Base-by-base conservation (phyloP, 2,329 filamentous ascomycete species). In the Pseudodiploospora longispora region DNA sequence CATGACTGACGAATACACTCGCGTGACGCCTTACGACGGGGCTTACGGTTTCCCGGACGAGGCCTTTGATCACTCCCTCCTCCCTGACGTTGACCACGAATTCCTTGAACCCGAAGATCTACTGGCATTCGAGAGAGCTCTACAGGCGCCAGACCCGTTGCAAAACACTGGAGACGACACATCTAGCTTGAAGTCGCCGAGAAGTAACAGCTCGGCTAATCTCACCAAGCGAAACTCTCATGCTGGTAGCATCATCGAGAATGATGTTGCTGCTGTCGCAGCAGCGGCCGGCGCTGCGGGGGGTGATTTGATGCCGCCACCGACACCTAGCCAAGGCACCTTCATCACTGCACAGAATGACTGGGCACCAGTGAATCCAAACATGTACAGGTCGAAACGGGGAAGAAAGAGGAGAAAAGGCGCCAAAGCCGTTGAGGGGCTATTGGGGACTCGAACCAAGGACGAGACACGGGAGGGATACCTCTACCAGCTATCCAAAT, bases 381-480 rank as follows among this genome's bases (percentile, higher is more conserved):
- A 77, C 46, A 74, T 90, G 27, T 60, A 68, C 54, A 55, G 55
- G 10, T 51, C 50, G 41, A 70, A 64, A 57, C 59, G 63, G 58
- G 61, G 55, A 57, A 66, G 50, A 68, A 50, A 55, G 47, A 64
- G 59, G 49, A 66, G 57, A 46, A 59, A 68, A 33, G 61, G 55
- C 32, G 57, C 56, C 46, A 72, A 69, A 30, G 58, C 60, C 1
- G 63, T 61, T 5, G 59, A 68, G 36, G 63, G 63, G 1, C 55
- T 71, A 2, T 53, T 74, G 6, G 74, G 77, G 30, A 74, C 74
- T 19, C 73, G 85, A 46, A 84, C 79, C 51, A 87, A 82, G 57
- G 93, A 98, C 61, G 93, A 98, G 71, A 97, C 91, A 2, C 75
- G 93, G 52, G 93, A 98, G 68, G 93, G 93, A 19, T 87, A 93